Conservation (phyloP, 345 rosid genomes). For the Dipteronia sinensis region DNA sequence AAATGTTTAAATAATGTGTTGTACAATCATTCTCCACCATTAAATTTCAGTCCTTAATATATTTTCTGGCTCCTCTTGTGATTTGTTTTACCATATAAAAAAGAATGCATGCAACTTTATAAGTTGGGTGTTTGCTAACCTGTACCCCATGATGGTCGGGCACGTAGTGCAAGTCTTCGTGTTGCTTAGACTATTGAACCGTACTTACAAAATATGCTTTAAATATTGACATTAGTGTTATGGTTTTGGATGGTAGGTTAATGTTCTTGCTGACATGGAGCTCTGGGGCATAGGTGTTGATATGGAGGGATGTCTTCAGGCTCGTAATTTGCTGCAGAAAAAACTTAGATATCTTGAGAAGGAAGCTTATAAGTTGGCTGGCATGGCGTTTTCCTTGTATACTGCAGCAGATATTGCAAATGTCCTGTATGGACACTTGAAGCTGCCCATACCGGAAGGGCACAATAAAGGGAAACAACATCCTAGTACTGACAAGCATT, state of each 20-base stretch:
- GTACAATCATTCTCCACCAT: background rate
- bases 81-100: background rate
- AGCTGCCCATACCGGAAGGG: conserved; percentile 72
- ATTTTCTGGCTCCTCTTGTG: background rate
- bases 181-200: conserved; percentile 10
- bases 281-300: conserved; percentile 92
- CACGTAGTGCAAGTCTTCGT: background rate
- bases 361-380: conserved; percentile 83
- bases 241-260: conserved; percentile 54
- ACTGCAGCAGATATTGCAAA: conserved; percentile 90
- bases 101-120: background rate
- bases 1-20: background rate
- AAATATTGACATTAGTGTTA: conserved; percentile 19
- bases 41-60: background rate
- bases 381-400: conserved; percentile 76
- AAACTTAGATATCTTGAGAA: conserved; percentile 78
- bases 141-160: background rate
- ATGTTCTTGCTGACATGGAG: conserved; percentile 95
- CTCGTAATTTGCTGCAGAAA: conserved; percentile 65
- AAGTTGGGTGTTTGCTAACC: background rate
- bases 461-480: conserved; percentile 73
- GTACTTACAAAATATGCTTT: background rate
- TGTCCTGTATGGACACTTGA: conserved; percentile 76
- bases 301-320: conserved; percentile 82
- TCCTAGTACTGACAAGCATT: conserved; percentile 91